These are phyloP conservation scores for Coffea humblotiana DNA, from an alignment of 305 asterid species.

Conservation along the genomic window DNA sequence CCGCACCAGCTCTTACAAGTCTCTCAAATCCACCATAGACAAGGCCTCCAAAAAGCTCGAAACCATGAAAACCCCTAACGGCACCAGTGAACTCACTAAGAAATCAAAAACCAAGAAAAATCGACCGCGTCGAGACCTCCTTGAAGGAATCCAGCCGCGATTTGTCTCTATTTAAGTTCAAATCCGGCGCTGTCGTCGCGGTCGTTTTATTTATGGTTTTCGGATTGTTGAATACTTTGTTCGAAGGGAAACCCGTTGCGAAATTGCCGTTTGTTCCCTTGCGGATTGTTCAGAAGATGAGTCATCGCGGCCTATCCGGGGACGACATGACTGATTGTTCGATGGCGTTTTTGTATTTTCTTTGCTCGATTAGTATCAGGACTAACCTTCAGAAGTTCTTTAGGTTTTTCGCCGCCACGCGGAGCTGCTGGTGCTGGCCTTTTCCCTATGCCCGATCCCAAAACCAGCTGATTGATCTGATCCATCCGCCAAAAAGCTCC, in stretches of 20 bases:
- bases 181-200: conserved; percentile 94
- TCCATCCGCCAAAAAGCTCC: neutral
- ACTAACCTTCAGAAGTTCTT: conserved; percentile 88
- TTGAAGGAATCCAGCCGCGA: conserved; percentile 91
- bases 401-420: conserved; percentile 97
- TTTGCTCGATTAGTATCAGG: conserved; percentile 91
- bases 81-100: conserved; percentile 33
- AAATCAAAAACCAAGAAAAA: conserved; percentile 76
- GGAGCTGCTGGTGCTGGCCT: conserved; percentile 90
- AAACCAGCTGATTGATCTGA: conserved; percentile 47
- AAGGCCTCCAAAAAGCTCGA: conserved; percentile 95
- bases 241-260: conserved; percentile 83
- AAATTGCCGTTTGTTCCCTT: conserved; percentile 90
- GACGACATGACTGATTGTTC: conserved; percentile 97
- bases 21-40: conserved; percentile 91
- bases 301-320: conserved; percentile 86
- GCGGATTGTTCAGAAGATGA: conserved; percentile 87
- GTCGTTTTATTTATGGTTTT: conserved; percentile 81
- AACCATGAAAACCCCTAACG: conserved; percentile 65
- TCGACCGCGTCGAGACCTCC: conserved; percentile 90
- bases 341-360: conserved; percentile 82
- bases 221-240: conserved; percentile 69
- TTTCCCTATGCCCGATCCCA: conserved; percentile 89
- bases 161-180: conserved; percentile 84
- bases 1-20: conserved; percentile 88